These are phyloP conservation scores for Posidonia australis DNA, from an alignment of 106 monocot species.

Conservation along the genomic window DNA sequence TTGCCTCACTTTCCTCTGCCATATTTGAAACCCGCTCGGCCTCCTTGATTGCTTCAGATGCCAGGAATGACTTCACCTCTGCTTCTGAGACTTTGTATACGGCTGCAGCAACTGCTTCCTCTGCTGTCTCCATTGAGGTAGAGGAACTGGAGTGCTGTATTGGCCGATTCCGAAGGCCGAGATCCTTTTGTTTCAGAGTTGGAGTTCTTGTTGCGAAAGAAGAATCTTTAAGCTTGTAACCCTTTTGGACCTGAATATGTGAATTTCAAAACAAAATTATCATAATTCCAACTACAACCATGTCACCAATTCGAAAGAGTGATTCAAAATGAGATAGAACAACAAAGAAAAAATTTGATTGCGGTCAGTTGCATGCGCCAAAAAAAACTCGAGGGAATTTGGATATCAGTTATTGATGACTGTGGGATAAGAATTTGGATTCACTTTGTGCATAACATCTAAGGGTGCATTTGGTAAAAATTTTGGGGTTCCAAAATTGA, in stretches of 20 bases:
- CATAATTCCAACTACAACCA: too few relatives aligned
- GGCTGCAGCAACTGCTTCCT: conserved; percentile 36
- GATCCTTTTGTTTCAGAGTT: conserved; percentile 50
- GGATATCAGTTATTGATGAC: too few relatives aligned
- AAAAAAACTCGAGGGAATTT: too few relatives aligned
- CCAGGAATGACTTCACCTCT: conserved; percentile 68
- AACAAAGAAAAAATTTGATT: too few relatives aligned
- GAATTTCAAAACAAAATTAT: neutral
- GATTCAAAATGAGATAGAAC: too few relatives aligned
- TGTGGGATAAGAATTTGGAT: too few relatives aligned
- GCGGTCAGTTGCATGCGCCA: too few relatives aligned
- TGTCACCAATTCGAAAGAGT: too few relatives aligned
- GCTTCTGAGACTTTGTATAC: conserved; percentile 74
- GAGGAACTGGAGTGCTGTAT: conserved; percentile 9
- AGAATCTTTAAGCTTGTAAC: conserved; percentile 56
- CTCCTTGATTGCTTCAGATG: conserved; percentile 75
- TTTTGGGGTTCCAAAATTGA: too few relatives aligned
- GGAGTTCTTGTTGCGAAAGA: conserved; percentile 49
- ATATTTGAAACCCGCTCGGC: conserved; percentile 54
- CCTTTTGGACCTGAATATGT: conserved; percentile 34
- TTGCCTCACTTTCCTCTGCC: conserved; percentile 65
- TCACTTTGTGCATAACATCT: too few relatives aligned
- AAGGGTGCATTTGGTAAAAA: too few relatives aligned
- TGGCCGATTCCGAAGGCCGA: conserved; percentile 13
- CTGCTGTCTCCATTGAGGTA: conserved; percentile 12